A percentile compares a stretch with the other conserved stretches of the same genome.
phyloP scores from a whole-genome alignment of 2,329 filamentous ascomycete genomes.

The Paracamarosporium sp. region DNA sequence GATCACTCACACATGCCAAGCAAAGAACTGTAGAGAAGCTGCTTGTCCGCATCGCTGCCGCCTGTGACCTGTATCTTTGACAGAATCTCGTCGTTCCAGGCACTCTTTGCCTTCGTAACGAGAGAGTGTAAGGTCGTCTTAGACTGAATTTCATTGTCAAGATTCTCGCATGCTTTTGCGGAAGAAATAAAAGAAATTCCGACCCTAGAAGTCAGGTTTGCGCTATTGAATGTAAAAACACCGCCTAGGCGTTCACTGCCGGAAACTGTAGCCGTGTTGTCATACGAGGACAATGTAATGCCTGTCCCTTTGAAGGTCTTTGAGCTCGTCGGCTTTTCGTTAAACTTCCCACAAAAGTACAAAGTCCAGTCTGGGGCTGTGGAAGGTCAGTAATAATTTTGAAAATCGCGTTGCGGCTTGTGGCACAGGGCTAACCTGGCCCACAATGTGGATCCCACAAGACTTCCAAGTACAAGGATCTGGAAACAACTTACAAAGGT shows the following conservation, averaged over 20 bases:
- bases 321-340: slow-evolving; percentile 40
- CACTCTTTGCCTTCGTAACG: slow-evolving; percentile 54
- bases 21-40: slow-evolving; percentile 70
- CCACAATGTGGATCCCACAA: neutral
- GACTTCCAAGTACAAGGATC: neutral
- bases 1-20: slow-evolving; percentile 65
- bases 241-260: slow-evolving; percentile 45
- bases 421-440: neutral
- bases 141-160: slow-evolving; percentile 63
- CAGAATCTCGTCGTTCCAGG: slow-evolving; percentile 69
- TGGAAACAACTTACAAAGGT: slow-evolving; percentile 46
- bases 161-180: slow-evolving; percentile 64
- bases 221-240: slow-evolving; percentile 62
- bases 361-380: slow-evolving; percentile 66
- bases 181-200: slow-evolving; percentile 73
- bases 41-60: slow-evolving; percentile 61
- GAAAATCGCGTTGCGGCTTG: neutral
- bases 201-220: slow-evolving; percentile 62
- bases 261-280: slow-evolving; percentile 28
- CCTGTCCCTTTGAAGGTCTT: slow-evolving; percentile 40
- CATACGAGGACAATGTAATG: slow-evolving; percentile 25
- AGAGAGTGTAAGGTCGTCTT: slow-evolving; percentile 54
- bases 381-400: neutral
- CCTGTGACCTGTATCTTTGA: slow-evolving; percentile 68
- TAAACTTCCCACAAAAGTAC: slow-evolving; percentile 69